Evolutionary conservation across 78 protist species (phyloP).

Genomic region (Dictyostelium discoideum): DNA sequence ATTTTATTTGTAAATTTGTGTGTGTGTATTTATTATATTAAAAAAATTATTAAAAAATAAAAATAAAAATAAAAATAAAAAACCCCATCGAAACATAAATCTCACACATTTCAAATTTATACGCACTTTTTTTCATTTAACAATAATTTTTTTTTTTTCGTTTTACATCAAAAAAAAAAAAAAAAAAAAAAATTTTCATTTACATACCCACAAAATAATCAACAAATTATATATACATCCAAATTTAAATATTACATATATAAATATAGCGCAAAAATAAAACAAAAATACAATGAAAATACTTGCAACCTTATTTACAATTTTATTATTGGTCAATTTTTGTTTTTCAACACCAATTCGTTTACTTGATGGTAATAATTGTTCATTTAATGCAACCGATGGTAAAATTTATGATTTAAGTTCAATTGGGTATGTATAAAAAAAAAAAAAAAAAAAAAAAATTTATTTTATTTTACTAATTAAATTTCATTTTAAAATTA

Average conservation of each 20-base stretch:
- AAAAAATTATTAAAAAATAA: too few species aligned
- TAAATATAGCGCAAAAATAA: not conserved
- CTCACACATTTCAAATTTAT: not conserved
- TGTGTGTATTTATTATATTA: not conserved
- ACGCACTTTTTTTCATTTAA: not conserved
- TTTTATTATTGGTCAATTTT: not conserved
- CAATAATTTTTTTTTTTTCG: too few species aligned
- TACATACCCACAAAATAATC: not conserved
- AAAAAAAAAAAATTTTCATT: too few species aligned
- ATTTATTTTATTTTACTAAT: too few species aligned
- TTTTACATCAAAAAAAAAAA: too few species aligned
- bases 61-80: too few species aligned
- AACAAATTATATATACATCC: too few species aligned
- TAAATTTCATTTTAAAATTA: too few species aligned
- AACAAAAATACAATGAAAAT: not conserved
- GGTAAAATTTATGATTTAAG: not conserved
- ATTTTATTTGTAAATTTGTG: not conserved
- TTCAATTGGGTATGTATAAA: not conserved
- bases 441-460: too few species aligned
- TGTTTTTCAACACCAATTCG: not conserved
- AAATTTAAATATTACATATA: too few species aligned
- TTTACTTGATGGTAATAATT: not conserved
- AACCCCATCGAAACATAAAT: not conserved
- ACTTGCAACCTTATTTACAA: not conserved
- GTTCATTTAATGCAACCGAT: not conserved